Conservation (phyloP, 2,329 filamentous ascomycete species). For the Elsinoe fawcettii region DNA sequence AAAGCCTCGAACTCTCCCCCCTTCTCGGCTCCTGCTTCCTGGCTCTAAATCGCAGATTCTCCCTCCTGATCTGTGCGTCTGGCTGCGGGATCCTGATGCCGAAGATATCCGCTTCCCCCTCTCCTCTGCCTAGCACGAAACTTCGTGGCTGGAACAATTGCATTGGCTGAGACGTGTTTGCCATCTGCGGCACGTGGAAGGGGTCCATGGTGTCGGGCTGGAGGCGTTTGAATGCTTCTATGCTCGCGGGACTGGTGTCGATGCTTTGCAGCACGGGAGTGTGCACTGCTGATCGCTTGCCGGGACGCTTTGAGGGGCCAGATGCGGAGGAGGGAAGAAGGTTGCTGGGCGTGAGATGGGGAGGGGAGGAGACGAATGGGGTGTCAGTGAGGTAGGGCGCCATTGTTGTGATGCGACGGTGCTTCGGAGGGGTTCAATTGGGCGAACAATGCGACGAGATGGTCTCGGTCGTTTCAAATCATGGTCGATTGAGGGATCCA, state of each 20-base stretch:
- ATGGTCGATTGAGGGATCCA: neutral
- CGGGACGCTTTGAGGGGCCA: neutral
- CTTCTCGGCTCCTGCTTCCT: neutral
- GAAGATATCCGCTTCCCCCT: constrained; percentile 8
- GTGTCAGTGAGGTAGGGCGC: neutral
- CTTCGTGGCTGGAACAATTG: neutral
- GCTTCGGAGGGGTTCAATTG: no score
- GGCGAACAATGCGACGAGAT: no score
- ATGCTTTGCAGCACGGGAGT: constrained; percentile 13
- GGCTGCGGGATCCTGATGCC: constrained; percentile 5
- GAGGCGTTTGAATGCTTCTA: constrained; percentile 9
- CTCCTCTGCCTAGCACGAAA: neutral
- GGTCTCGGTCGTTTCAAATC: neutral
- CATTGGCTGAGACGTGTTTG: neutral
- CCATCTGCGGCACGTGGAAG: neutral
- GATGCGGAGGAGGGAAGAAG: neutral
- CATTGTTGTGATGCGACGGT: neutral
- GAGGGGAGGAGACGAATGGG: no score
- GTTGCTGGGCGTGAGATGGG: neutral
- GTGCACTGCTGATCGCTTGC: constrained; percentile 7
- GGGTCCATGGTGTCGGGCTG: neutral
- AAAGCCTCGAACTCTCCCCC: neutral
- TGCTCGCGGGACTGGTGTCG: constrained; percentile 13
- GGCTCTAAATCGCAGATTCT: neutral
- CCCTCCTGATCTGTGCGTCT: neutral